Base-by-base conservation (phyloP, 2,329 filamentous ascomycete species). In the Plenodomus lindquistii region DNA sequence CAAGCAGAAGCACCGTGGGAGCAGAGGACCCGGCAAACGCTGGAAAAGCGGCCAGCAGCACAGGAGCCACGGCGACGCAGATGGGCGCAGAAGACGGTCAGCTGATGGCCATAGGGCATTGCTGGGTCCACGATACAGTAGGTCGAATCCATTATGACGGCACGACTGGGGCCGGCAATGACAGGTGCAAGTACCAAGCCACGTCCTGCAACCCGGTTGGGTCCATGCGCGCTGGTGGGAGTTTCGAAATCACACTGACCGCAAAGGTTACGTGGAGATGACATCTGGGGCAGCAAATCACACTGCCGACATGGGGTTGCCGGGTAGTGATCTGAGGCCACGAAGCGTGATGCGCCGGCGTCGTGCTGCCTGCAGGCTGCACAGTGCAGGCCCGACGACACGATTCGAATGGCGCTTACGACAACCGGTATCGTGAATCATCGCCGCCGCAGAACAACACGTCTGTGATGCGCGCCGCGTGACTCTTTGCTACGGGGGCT, bases 321-420 rank as follows among this genome's bases (percentile, higher is more conserved):
- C 52, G 48, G 48, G 40, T 9, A 31, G 45, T 40, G 45, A 48
- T 54, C 46, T 48, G 53, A 40, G 48, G 38, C 55, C 42, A 52
- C 64, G 63, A 67, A 63, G 69, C 61, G 50, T 60, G 54, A 54
- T 57, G 58, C 50, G 57, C 59, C 57, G 51, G 60, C 58, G 38
- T 57, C 56, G 39, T 55, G 42, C 42, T 45, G n/a, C n/a, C n/a
- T n/a, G n/a, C n/a, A n/a, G n/a, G n/a, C n/a, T n/a, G n/a, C n/a
- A n/a, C n/a, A n/a, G n/a, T n/a, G n/a, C n/a, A n/a, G n/a, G n/a
- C n/a, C n/a, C n/a, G 1, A 91, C 88, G 45, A 89, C 54, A 85
- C 0, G 90, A 86, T 66, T 96, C 96, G 18, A 89, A 88, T 36
- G 38, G 52, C 54, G 50, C 54, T 55, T 59, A 55, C 52, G 46